Base-by-base conservation (phyloP, 106 monocot species). In the Apostasia shenzhenica region DNA sequence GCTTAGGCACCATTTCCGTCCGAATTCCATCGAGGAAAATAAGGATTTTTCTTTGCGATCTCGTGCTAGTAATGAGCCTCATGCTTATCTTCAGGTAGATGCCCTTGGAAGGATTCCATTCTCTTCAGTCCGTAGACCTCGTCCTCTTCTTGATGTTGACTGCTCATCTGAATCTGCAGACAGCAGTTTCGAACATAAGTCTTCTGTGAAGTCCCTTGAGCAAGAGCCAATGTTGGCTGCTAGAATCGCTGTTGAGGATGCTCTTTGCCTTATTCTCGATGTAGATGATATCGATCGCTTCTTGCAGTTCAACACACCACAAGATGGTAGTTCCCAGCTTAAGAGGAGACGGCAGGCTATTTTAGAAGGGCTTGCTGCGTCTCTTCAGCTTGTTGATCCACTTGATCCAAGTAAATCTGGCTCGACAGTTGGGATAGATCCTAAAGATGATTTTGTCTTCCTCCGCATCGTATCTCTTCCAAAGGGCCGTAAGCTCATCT, bases 171-270 rank as follows among this genome's bases (percentile, higher is more conserved):
- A 64, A n/a, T 65, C 80, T 41, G 44, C 4, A 40, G 69, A 55
- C 69, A 58, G 67, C 62, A 62, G 26, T 8, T 41, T 58, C 39
- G 80, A 71, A 9, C 75, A 47, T 8, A 80, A 73, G 75, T 71
- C 71, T 62, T 56, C 77, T 59, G 54, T 57, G 38, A 82, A 73
- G 50, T 77, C 77, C 45, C 77, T 82, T 7, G 77, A 82, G 54
- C 73, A 82, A 73, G 81, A 82, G 70, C 81, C 81, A 7, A 77
- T 82, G 77, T 55, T 82, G 68, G 81, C 69, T 45, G 81, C 81
- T 56, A 82, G 81, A 77, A 77, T 82, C 55, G 52, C 77, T 4
- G 57, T 82, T 60, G 81, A 82, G 53, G 81, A 82, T 59, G 73
- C 73, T 9, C 69, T 82, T 8, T 69, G 63, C 69, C 72, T 77